Evolutionary conservation across 1,284 basidiomycete species (phyloP), one percentile per base, ranked within the genome.

Genomic region (Ceratobasidium sp.): DNA sequence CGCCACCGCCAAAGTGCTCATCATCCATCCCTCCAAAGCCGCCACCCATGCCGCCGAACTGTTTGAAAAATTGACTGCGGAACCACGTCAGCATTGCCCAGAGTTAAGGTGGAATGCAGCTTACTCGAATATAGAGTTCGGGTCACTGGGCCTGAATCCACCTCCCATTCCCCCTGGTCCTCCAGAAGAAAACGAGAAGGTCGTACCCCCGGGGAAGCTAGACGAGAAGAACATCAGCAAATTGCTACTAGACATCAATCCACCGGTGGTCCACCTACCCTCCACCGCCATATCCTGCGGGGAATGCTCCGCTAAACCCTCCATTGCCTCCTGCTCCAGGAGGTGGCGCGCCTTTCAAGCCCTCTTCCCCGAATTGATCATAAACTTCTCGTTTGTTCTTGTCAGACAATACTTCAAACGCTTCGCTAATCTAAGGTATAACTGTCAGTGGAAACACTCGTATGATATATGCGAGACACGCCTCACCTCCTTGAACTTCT

Each of bases 291-390:
- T 83, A 82, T 16, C 81, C 80, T 81, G 79, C 42, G 75, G 75
- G 66, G 60, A 74, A 75, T 8, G 84, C 84, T 62, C 85, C 84
- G 6, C 85, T 85, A 16, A 82, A 81, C 0, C 83, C 85, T 11
- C 71, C 73, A 33, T 56, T 71, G 21, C 85, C 86, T 7, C 79
- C 80, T 23, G 66, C 81, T 1, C 77, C 77, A 9, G 77, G 75
- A 1, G 77, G 77, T 23, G 79, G 79, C 6, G 77, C 77, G 53
- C 73, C 77, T 80, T 98, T 98, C 76, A 98, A 85, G 1, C 96
- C 96, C 76, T 98, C 96, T 80, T 98, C 96, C 40, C 96, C 96
- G 74, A 95, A 92, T 77, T 96, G 94, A 81, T 99, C 96, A 77
- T 97, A 99, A 33, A 98, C 82, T 0, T 93, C 84, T 59, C 94